Base-by-base conservation (phyloP, 2,329 filamentous ascomycete genomes). In the Exophiala viscosa region DNA sequence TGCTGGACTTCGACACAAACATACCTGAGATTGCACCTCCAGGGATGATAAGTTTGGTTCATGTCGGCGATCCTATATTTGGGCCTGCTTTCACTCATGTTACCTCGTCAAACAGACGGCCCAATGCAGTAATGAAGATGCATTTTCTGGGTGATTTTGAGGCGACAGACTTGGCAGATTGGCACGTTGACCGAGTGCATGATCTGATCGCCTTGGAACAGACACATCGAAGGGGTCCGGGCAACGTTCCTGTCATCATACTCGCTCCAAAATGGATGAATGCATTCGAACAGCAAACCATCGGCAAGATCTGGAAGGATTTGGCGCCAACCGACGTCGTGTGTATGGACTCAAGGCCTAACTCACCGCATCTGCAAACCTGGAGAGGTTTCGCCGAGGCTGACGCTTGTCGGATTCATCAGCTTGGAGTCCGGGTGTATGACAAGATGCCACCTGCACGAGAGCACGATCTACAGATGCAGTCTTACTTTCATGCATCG, bases 21-120 rank as follows among this genome's bases (percentile, higher is more conserved):
- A 78, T 81, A 59, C 80, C 81, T 9, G 81, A 84, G 61, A 83
- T 82, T 59, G 75, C 75, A 1, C 73, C 80, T 5, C 78, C 79
- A 54, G 82, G 82, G 2, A 78, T 81, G 48, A 67, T 85, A 10
- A 83, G 81, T 38, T 72, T 85, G 9, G 69, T 77, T 3, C 72
- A 79, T 45, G 65, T 84, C 11, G 68, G 67, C 17, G 66, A 73
- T 11, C 74, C 77, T 3, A 72, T 79, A 38, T 72, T 84, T 38
- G 80, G 81, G 0, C 80, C 81, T 13, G 70, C 78, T 2, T 84
- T 80, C 59, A 76, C 77, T 1, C 79, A 83, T 60, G 73, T 76
- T 4, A 43, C 56, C 33, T 38, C 43, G 10, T 11, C 42, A 15
- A 15, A 32, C 4, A 33, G 14, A 20, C 13, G 15, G 8, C 14